These are phyloP conservation scores for Ogataea polymorpha DNA, from an alignment of 805 yeast species.

Conservation along the genomic window DNA sequence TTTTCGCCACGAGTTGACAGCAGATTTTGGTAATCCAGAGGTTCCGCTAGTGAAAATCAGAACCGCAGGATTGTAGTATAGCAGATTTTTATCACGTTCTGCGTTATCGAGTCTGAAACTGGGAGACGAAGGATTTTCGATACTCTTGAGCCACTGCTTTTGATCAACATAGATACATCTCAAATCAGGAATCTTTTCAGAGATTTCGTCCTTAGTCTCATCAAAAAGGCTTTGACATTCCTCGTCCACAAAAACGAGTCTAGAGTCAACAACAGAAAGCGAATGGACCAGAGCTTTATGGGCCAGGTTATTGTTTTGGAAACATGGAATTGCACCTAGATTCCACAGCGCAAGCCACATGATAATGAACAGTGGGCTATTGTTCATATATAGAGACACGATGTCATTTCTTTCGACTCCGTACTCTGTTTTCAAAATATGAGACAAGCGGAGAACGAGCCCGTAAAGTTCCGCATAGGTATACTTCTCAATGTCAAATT, in stretches of 20 bases:
- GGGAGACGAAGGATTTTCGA: slow-evolving; percentile 34
- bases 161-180: slow-evolving; percentile 22
- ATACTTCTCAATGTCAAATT: slow-evolving; percentile 56
- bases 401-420: slow-evolving; percentile 64
- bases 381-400: slow-evolving; percentile 73
- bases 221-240: slow-evolving; percentile 45
- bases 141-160: slow-evolving; percentile 7
- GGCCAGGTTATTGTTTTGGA: slow-evolving; percentile 74
- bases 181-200: slow-evolving; percentile 31
- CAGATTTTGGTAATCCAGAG: slow-evolving; percentile 92
- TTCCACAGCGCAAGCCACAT: slow-evolving; percentile 89
- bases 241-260: slow-evolving; percentile 71
- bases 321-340: slow-evolving; percentile 85
- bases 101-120: slow-evolving; percentile 53
- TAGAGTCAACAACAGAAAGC: slow-evolving; percentile 60
- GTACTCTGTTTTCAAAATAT: slow-evolving; percentile 58
- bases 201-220: slow-evolving; percentile 41
- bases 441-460: slow-evolving; percentile 61
- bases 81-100: slow-evolving; percentile 55
- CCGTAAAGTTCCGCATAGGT: slow-evolving; percentile 71
- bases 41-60: slow-evolving; percentile 92
- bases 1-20: slow-evolving; percentile 89
- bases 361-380: slow-evolving; percentile 77
- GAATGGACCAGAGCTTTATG: slow-evolving; percentile 80
- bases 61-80: slow-evolving; percentile 61